Conservation (phyloP, 176 grass and related monocot species). For the Pontederia paniculata region DNA sequence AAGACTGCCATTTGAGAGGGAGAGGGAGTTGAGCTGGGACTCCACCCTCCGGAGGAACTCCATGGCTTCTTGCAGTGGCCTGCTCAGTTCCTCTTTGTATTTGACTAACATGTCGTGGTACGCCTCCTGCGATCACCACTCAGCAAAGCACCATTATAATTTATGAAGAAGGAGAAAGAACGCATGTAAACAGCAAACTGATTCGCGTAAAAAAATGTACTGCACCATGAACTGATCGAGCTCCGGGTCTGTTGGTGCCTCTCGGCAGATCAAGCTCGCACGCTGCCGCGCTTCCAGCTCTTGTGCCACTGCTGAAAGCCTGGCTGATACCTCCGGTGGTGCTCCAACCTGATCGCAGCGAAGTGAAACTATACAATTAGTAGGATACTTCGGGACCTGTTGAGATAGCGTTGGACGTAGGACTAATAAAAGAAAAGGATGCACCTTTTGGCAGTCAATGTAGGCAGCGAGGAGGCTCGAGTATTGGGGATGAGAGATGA, state of each 20-base stretch:
- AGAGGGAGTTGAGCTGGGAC: constrained; percentile 80
- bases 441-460: constrained; percentile 96
- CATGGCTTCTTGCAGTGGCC: constrained; percentile 93
- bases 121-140: constrained; percentile 46
- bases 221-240: constrained; percentile 96
- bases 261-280: constrained; percentile 37
- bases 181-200: neutral
- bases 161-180: neutral
- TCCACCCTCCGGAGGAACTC: constrained; percentile 85
- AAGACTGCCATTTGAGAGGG: constrained; percentile 68
- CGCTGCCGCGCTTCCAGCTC: constrained; percentile 73
- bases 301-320: constrained; percentile 55
- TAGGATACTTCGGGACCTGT: no score
- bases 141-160: neutral
- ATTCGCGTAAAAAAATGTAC: neutral
- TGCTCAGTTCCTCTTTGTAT: constrained; percentile 83
- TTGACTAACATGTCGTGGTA: constrained; percentile 99
- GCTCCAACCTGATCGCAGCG: constrained; percentile 54
- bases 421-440: neutral
- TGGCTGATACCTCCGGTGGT: constrained; percentile 67
- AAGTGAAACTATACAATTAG: no score
- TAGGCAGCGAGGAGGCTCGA: constrained; percentile 85
- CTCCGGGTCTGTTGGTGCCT: constrained; percentile 64
- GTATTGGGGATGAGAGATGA: constrained; percentile 91
- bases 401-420: no score